Evolutionary conservation across 2,329 filamentous ascomycete genomes (phyloP).

Genomic region (Neofusicoccum ribis): DNA sequence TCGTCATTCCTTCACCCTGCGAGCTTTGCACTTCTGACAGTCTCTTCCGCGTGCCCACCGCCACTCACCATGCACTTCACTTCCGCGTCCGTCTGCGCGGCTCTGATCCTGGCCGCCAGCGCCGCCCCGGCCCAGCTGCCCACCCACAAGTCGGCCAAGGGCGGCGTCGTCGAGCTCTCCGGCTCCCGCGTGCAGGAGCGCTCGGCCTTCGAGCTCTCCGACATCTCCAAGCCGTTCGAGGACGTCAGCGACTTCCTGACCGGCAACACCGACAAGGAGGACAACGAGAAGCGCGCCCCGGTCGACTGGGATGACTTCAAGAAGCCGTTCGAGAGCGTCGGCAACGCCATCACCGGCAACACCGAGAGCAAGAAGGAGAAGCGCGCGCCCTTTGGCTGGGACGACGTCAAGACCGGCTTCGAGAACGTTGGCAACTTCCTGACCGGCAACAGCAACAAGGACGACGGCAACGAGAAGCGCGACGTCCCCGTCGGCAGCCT

Average conservation of each 20-base stretch:
- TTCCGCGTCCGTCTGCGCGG: neutral
- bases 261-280: neutral
- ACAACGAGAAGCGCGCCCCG: slow-evolving; percentile 6
- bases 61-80: neutral
- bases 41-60: neutral
- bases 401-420: neutral
- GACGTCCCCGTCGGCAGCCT: neutral
- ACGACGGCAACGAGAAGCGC: neutral
- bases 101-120: neutral
- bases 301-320: neutral
- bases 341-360: neutral
- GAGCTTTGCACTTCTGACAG: neutral
- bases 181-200: neutral
- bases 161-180: neutral
- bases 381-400: neutral
- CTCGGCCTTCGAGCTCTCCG: neutral
- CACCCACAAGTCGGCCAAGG: slow-evolving; percentile 13
- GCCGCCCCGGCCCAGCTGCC: slow-evolving; percentile 9
- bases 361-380: too few species aligned
- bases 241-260: neutral
- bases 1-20: neutral
- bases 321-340: neutral
- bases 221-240: neutral
- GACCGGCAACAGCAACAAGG: neutral
- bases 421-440: neutral